phyloP scores from a whole-genome alignment of 2,329 filamentous ascomycete genomes.

The Arthrobotrys iridis region DNA sequence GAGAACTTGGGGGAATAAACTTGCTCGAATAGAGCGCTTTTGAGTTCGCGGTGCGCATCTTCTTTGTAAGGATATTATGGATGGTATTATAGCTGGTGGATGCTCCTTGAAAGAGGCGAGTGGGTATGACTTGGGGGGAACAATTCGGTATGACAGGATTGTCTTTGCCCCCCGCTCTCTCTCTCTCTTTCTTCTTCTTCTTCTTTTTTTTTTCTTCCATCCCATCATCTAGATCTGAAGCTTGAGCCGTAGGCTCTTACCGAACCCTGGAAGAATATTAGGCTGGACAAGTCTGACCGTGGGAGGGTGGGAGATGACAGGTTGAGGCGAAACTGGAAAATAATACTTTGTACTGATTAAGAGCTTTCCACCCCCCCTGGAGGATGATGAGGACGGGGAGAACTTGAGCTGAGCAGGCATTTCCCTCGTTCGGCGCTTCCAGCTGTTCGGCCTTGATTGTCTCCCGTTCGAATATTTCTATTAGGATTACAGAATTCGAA shows the following conservation, averaged over 20 bases:
- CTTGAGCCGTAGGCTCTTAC: conserved; percentile 34
- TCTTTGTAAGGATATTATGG: conserved; percentile 19
- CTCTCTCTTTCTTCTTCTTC: no score
- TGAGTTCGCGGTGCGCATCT: conserved; percentile 21
- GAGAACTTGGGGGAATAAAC: neutral
- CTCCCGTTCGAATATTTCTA: neutral
- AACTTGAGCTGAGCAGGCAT: conserved; percentile 17
- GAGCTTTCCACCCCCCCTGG: neutral
- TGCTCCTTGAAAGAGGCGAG: conserved; percentile 7
- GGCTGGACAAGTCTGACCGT: conserved; percentile 22
- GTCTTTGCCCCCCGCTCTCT: conserved; percentile 14
- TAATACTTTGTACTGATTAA: neutral
- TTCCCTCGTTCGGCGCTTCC: conserved; percentile 29
- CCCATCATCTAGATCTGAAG: conserved; percentile 23
- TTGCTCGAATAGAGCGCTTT: conserved; percentile 16
- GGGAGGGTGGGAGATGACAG: neutral
- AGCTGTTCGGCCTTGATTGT: conserved; percentile 32
- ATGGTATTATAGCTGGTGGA: neutral
- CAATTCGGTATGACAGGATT: conserved; percentile 1
- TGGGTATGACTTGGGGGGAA: conserved; percentile 18
- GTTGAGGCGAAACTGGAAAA: conserved; percentile 16
- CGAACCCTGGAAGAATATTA: conserved; percentile 21
- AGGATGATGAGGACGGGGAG: no score
- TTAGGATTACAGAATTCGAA: conserved; percentile 31
- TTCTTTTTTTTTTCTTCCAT: conserved; percentile 10